Percentiles rank a stretch among this genome's conserved stretches.
Conservation (phyloP, 257 asterid species). For the Jacaranda copaia region DNA sequence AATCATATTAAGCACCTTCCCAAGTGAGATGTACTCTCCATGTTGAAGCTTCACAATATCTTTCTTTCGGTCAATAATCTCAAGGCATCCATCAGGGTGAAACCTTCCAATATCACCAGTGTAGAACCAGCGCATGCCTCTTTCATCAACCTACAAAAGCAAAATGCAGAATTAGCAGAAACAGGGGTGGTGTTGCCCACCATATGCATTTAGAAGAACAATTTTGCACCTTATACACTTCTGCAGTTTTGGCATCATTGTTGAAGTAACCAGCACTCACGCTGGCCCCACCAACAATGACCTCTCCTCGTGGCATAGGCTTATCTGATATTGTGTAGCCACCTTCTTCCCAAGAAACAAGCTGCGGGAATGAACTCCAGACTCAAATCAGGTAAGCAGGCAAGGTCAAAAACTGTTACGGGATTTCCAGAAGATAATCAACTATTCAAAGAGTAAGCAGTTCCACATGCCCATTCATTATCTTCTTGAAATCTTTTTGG, state of each 20-base stretch:
- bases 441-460: conserved; percentile 10
- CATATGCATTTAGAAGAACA: conserved; percentile 22
- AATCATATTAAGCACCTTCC: conserved; percentile 61
- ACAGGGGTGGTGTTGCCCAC: conserved; percentile 23
- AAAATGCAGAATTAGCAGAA: conserved; percentile 15
- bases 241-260: conserved; percentile 77
- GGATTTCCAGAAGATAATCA: conserved; percentile 22
- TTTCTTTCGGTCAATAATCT: conserved; percentile 91
- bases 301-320: conserved; percentile 97
- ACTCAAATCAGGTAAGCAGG: conserved; percentile 15
- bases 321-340: conserved; percentile 75
- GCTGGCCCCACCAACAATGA: conserved; percentile 84
- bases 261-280: conserved; percentile 92
- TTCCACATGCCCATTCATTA: not conserved
- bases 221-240: conserved; percentile 69
- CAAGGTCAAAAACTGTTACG: not conserved
- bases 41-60: conserved; percentile 95
- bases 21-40: conserved; percentile 92
- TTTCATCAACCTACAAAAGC: conserved; percentile 76
- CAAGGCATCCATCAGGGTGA: conserved; percentile 92
- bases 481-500: not conserved
- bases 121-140: conserved; percentile 92
- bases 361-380: conserved; percentile 58
- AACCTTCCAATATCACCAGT: conserved; percentile 91
- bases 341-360: conserved; percentile 95